A percentile compares a stretch with the other conserved stretches of the same genome.
Evolutionary conservation across 176 grass and related monocot species (phyloP).

Genomic region (Urochloa ruziziensis): DNA sequence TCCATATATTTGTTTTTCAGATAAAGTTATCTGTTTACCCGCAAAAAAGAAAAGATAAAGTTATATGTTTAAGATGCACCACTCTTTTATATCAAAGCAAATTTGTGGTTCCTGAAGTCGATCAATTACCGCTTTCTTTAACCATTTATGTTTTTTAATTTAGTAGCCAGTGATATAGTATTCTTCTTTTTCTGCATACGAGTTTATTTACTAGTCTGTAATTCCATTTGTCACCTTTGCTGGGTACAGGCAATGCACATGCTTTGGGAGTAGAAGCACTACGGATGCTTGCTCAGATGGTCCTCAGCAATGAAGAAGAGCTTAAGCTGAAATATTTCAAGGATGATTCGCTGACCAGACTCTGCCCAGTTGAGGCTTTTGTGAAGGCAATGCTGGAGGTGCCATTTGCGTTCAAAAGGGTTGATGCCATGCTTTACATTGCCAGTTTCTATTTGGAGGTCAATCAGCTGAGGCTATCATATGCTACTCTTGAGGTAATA

Average conservation of each 20-base stretch:
- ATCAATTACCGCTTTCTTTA: background rate
- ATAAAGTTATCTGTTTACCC: background rate
- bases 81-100: too few relatives aligned
- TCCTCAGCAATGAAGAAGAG: conserved; percentile 77
- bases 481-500: conserved; percentile 74
- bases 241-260: conserved; percentile 54
- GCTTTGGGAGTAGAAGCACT: conserved; percentile 62
- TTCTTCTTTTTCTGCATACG: background rate
- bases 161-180: background rate
- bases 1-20: background rate
- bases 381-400: conserved; percentile 66
- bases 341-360: conserved; percentile 52
- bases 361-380: conserved; percentile 63
- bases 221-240: background rate
- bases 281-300: conserved; percentile 61
- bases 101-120: background rate
- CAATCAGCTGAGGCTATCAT: conserved; percentile 68
- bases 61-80: too few relatives aligned
- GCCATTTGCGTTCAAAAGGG: conserved; percentile 76
- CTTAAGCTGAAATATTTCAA: conserved; percentile 71
- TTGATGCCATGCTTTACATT: conserved; percentile 86
- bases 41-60: too few relatives aligned
- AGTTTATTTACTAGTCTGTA: conserved; percentile 16
- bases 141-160: background rate
- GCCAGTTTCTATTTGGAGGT: conserved; percentile 82